Evolutionary conservation across 345 rosid species (phyloP).

Genomic region (Linum trigynum): DNA sequence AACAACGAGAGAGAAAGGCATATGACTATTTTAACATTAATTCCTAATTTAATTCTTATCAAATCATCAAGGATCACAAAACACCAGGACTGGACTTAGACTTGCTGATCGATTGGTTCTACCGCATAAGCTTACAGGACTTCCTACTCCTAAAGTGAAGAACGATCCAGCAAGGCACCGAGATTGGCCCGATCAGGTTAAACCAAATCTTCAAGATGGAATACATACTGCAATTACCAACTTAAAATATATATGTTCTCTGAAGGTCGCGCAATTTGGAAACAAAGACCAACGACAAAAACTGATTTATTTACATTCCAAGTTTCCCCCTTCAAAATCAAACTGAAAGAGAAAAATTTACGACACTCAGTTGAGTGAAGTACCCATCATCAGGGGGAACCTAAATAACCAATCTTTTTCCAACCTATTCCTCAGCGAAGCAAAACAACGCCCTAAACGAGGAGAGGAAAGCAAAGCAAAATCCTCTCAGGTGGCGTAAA

Average conservation of each 20-base stretch:
- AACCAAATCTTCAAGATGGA: background rate
- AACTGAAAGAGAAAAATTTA: background rate
- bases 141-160: background rate
- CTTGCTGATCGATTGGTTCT: background rate
- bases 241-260: background rate
- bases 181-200: background rate
- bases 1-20: background rate
- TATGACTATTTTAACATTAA: no score
- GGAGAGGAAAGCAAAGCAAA: no score
- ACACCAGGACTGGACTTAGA: no score
- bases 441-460: no score
- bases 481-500: background rate
- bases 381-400: slow-evolving; percentile 5
- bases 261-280: no score
- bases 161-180: background rate
- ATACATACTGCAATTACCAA: background rate
- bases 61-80: no score
- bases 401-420: background rate
- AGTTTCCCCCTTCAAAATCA: background rate
- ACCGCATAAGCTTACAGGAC: background rate
- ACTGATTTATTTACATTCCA: background rate
- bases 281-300: background rate
- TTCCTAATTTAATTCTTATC: no score
- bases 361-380: slow-evolving; percentile 10
- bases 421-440: no score